Evolutionary conservation across 805 yeast species (phyloP).

Genomic region (Tetrapisispora pingtungensis): DNA sequence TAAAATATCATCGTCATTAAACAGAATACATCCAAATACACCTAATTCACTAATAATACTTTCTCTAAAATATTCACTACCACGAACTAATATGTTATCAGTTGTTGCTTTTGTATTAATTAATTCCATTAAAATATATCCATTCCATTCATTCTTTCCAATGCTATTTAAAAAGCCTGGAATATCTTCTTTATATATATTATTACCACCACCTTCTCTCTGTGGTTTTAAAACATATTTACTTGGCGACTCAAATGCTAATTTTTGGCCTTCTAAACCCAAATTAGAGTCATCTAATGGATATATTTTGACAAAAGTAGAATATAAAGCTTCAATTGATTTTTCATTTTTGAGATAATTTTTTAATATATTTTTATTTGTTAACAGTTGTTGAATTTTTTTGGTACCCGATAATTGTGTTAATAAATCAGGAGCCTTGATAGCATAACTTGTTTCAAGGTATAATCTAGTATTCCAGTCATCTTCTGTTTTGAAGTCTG

Average conservation of each 20-base stretch:
- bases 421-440: constrained; percentile 82
- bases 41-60: constrained; percentile 87
- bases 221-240: constrained; percentile 88
- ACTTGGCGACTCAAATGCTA: constrained; percentile 61
- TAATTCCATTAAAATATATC: constrained; percentile 87
- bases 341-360: constrained; percentile 33
- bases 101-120: constrained; percentile 61
- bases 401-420: constrained; percentile 92
- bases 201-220: constrained; percentile 98
- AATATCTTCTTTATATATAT: constrained; percentile 77
- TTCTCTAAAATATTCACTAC: constrained; percentile 52
- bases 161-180: constrained; percentile 56
- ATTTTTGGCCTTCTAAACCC: constrained; percentile 51
- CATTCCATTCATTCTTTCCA: constrained; percentile 71
- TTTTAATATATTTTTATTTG: constrained; percentile 40
- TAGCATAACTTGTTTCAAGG: constrained; percentile 67
- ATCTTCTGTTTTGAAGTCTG: constrained; percentile 54
- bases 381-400: constrained; percentile 83
- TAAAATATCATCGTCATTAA: constrained; percentile 53
- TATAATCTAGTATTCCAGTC: constrained; percentile 72
- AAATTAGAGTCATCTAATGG: constrained; percentile 67
- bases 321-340: constrained; percentile 24
- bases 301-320: constrained; percentile 76
- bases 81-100: constrained; percentile 61
- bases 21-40: constrained; percentile 71